These are phyloP conservation scores for Trypanosomatidae sp. DNA, from an alignment of 208 protist genomes.

Conservation along the genomic window DNA sequence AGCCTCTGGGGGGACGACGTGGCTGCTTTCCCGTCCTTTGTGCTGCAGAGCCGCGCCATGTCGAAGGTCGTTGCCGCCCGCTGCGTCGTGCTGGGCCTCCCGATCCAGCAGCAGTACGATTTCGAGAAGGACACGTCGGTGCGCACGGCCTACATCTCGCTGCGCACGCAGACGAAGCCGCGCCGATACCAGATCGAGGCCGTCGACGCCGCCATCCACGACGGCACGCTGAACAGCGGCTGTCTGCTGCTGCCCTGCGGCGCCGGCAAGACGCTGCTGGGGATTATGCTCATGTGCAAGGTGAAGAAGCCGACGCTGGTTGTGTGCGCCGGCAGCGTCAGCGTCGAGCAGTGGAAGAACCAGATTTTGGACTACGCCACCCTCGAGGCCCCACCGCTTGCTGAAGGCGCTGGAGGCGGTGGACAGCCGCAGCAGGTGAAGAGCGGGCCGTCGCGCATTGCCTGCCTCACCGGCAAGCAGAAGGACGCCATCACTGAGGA, in stretches of 20 bases:
- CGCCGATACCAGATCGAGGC: conserved; percentile 85
- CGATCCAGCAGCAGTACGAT: conserved; percentile 86
- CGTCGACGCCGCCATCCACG: conserved; percentile 63
- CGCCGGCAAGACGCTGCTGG: conserved; percentile 99
- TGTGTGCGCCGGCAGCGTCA: conserved; percentile 93
- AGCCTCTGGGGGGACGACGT: conserved; percentile 24
- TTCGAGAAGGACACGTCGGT: conserved; percentile 71
- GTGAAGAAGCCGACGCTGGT: conserved; percentile 96
- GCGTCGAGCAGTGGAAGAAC: conserved; percentile 97
- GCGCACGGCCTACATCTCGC: conserved; percentile 54
- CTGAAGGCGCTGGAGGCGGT: neutral
- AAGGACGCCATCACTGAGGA: conserved; percentile 90
- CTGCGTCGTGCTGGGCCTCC: conserved; percentile 72
- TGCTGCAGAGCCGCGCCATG: conserved; percentile 58
- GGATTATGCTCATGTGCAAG: conserved; percentile 96
- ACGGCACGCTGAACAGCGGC: conserved; percentile 87
- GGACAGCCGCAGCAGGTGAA: conserved; percentile 8
- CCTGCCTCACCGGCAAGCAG: conserved; percentile 91
- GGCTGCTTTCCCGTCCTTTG: conserved; percentile 31
- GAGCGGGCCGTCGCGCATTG: conserved; percentile 70
- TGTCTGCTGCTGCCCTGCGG: conserved; percentile 99
- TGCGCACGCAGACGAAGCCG: conserved; percentile 75
- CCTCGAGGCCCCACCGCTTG: conserved; percentile 38
- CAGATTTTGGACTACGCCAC: conserved; percentile 94
- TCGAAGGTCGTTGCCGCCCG: conserved; percentile 66